These are phyloP conservation scores for Sisymbrium altissimum DNA, from an alignment of 345 rosid genomes.

Conservation along the genomic window DNA sequence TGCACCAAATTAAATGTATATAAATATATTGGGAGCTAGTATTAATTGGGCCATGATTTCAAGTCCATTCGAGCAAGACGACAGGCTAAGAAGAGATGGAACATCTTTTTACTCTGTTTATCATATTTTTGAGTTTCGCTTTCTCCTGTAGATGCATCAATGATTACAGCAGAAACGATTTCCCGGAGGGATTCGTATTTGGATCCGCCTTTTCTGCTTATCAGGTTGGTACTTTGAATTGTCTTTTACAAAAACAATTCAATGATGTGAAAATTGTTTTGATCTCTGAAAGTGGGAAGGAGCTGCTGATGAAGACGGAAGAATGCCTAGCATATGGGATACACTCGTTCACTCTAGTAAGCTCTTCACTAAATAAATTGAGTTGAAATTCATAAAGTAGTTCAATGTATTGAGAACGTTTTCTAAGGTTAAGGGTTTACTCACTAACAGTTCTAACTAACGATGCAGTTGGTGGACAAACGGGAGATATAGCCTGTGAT, in stretches of 20 bases:
- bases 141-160: conserved; percentile 4
- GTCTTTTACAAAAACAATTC: background rate
- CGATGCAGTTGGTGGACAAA: conserved; percentile 26
- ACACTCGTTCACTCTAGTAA: conserved; percentile 38
- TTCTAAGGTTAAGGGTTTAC: no score
- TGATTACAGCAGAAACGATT: conserved; percentile 40
- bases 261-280: background rate
- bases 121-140: background rate
- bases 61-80: no score
- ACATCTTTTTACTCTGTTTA: background rate
- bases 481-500: conserved; percentile 46
- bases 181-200: conserved; percentile 52
- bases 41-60: no score
- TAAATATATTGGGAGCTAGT: no score
- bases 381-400: background rate
- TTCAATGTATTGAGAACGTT: no score
- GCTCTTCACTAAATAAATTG: background rate
- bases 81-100: background rate
- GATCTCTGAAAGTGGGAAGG: conserved; percentile 39
- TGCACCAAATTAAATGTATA: no score
- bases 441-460: background rate
- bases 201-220: conserved; percentile 52
- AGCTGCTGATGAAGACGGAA: conserved; percentile 52
- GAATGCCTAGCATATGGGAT: conserved; percentile 55
- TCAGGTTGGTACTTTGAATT: conserved; percentile 35